These are phyloP conservation scores for Elaeis oleifera DNA, from an alignment of 202 grass and related monocot species.

Conservation along the genomic window DNA sequence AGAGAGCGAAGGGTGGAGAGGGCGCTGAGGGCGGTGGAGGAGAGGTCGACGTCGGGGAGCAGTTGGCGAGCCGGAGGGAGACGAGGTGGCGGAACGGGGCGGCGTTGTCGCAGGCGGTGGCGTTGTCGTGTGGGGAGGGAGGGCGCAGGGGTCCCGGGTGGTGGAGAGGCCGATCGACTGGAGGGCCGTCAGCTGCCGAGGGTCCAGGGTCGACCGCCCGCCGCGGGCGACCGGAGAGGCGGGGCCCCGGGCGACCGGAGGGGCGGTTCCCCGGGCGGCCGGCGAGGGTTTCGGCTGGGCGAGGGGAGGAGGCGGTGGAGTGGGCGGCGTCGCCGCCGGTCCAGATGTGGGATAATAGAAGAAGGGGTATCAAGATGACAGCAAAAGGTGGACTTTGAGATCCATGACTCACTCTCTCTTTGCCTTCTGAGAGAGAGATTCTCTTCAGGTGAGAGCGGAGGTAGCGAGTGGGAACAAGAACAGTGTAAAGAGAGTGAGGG, in stretches of 20 bases:
- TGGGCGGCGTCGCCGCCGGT: neutral
- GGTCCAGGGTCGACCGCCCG: conserved; percentile 27
- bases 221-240: neutral
- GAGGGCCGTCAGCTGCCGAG: conserved; percentile 49
- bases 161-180: conserved; percentile 55
- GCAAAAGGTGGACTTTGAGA: neutral
- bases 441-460: neutral
- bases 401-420: neutral
- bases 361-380: neutral
- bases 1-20: conserved; percentile 55
- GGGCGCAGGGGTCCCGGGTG: conserved; percentile 38
- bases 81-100: conserved; percentile 57
- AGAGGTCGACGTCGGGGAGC: conserved; percentile 63
- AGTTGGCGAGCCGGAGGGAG: conserved; percentile 62
- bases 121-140: conserved; percentile 23
- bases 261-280: conserved; percentile 8
- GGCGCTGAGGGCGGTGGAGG: conserved; percentile 47
- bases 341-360: neutral
- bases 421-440: neutral
- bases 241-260: conserved; percentile 1
- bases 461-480: conserved; percentile 6
- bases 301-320: neutral
- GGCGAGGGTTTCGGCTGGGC: neutral
- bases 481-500: conserved; percentile 3
- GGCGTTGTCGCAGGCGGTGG: conserved; percentile 51